Percentiles rank a stretch among this genome's conserved stretches.
phyloP scores from a whole-genome alignment of 2,329 filamentous ascomycete species.

The Fusarium penzigii region DNA sequence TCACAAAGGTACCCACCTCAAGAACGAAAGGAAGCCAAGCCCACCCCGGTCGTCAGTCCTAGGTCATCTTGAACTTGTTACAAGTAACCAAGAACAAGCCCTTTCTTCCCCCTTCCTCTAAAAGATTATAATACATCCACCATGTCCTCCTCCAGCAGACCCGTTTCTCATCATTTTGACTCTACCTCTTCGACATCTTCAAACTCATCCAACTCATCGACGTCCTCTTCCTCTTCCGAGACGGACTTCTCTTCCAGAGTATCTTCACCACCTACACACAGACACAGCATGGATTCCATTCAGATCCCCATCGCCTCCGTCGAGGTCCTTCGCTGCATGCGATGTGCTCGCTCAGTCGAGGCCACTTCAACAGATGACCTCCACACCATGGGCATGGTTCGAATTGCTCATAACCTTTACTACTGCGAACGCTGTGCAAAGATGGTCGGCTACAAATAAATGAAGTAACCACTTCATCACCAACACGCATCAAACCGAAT shows the following conservation, averaged over 20 bases:
- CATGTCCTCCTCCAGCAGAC: slow-evolving; percentile 17
- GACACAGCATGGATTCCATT: slow-evolving; percentile 52
- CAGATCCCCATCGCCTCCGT: slow-evolving; percentile 52
- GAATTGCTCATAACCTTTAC: slow-evolving; percentile 65
- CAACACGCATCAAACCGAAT: neutral
- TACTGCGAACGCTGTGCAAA: slow-evolving; percentile 66
- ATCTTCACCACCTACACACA: slow-evolving; percentile 39
- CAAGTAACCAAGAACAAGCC: slow-evolving; percentile 13
- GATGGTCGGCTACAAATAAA: slow-evolving; percentile 64
- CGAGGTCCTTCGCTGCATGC: slow-evolving; percentile 62
- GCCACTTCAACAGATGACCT: slow-evolving; percentile 62
- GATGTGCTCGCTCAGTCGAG: slow-evolving; percentile 61
- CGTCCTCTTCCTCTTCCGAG: slow-evolving; percentile 21
- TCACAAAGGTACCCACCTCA: neutral
- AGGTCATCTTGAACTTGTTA: neutral
- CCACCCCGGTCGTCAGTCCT: slow-evolving; percentile 15
- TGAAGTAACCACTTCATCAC: slow-evolving; percentile 6
- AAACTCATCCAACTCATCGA: slow-evolving; percentile 14
- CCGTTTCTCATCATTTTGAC: slow-evolving; percentile 23
- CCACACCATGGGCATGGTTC: slow-evolving; percentile 61
- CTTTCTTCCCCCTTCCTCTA: slow-evolving; percentile 11
- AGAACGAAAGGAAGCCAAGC: slow-evolving; percentile 16
- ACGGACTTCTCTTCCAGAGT: slow-evolving; percentile 28
- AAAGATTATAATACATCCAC: slow-evolving; percentile 24
- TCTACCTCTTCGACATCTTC: slow-evolving; percentile 26